phyloP scores from a whole-genome alignment of 805 yeast genomes.

The Myxozyma geophila region DNA sequence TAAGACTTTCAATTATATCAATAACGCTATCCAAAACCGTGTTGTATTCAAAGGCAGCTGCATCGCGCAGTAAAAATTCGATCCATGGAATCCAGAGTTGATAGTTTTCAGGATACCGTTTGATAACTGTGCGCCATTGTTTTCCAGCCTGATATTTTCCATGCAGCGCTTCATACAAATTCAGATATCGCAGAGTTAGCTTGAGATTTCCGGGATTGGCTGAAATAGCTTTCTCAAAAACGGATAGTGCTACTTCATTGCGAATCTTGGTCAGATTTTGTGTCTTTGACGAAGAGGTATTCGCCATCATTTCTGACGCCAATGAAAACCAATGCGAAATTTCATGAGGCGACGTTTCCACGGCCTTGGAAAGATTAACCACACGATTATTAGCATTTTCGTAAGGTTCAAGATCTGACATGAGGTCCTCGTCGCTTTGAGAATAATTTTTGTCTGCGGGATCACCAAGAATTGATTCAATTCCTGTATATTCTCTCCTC shows the following conservation, averaged over 20 bases:
- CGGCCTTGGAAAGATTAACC: slow-evolving; percentile 15
- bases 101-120: slow-evolving; percentile 15
- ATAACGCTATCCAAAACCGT: slow-evolving; percentile 2
- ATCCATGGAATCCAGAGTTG: slow-evolving; percentile 24
- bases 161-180: slow-evolving; percentile 15
- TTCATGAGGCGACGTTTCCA: slow-evolving; percentile 18
- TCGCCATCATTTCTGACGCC: slow-evolving; percentile 21
- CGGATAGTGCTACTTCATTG: slow-evolving; percentile 27
- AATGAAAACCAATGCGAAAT: slow-evolving; percentile 17
- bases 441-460: neutral
- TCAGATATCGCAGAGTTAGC: slow-evolving; percentile 16
- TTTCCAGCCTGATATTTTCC: slow-evolving; percentile 31
- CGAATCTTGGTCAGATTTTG: neutral
- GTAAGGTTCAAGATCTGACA: slow-evolving; percentile 13
- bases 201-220: slow-evolving; percentile 19
- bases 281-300: neutral
- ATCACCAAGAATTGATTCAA: neutral
- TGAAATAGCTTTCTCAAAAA: slow-evolving; percentile 22
- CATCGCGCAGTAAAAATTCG: slow-evolving; percentile 26
- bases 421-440: neutral
- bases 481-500: neutral
- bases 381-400: neutral
- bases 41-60: slow-evolving; percentile 24
- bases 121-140: slow-evolving; percentile 12
- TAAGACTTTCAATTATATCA: neutral